Conservation (phyloP, 2,329 filamentous ascomycete genomes). For the Pyricularia sp. region DNA sequence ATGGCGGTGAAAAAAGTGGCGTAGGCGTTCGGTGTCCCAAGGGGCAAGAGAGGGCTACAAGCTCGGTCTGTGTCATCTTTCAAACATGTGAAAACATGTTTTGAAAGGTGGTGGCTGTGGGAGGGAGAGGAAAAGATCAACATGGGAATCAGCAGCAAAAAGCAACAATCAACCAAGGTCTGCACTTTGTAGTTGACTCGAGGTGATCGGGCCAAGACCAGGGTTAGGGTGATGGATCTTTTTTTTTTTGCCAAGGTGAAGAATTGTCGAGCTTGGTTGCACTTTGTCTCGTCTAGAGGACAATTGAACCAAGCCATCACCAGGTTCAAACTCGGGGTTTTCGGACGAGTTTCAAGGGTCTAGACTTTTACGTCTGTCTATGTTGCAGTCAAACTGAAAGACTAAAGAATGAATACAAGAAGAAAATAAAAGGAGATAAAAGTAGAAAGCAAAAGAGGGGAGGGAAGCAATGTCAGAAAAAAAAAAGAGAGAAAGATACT, state of each 20-base stretch:
- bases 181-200: too few relatives aligned
- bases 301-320: too few relatives aligned
- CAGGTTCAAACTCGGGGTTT: background rate
- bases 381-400: too few relatives aligned
- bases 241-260: background rate
- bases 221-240: background rate
- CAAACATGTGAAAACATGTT: background rate
- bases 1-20: too few relatives aligned
- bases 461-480: too few relatives aligned
- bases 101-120: background rate
- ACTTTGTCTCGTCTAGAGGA: background rate
- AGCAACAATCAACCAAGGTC: too few relatives aligned
- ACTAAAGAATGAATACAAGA: background rate
- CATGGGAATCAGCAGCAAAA: background rate
- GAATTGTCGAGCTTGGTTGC: too few relatives aligned
- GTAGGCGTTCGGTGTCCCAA: background rate
- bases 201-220: background rate
- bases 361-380: too few relatives aligned
- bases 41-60: too few relatives aligned
- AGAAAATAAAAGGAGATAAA: background rate
- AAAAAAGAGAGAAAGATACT: too few relatives aligned
- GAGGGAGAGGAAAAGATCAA: background rate
- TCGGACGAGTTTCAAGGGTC: background rate
- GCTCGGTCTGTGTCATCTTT: background rate
- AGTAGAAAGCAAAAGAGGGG: background rate